Evolutionary conservation across 2,329 filamentous ascomycete species (phyloP).

Genomic region (Cylindrodendrum hubeiense): DNA sequence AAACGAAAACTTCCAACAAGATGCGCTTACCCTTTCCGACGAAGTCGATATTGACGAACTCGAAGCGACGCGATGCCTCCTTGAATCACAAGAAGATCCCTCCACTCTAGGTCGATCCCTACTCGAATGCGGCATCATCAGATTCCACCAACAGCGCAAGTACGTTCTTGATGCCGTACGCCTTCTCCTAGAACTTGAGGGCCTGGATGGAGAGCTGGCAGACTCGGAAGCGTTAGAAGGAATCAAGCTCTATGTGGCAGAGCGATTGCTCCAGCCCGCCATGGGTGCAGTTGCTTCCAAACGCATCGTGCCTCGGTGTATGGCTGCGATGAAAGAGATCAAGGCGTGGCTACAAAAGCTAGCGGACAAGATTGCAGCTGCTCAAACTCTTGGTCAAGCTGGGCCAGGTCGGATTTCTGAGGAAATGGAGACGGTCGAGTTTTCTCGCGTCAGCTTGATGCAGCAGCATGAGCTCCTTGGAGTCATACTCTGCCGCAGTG

Average conservation of each 20-base stretch:
- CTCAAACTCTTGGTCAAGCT: conserved; percentile 78
- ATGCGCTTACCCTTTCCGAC: conserved; percentile 84
- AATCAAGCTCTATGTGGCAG: conserved; percentile 51
- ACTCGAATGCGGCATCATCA: conserved; percentile 83
- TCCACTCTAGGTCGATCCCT: conserved; percentile 78
- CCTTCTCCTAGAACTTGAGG: conserved; percentile 78
- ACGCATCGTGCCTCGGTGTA: conserved; percentile 79
- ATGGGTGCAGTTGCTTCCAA: conserved; percentile 58
- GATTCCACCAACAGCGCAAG: conserved; percentile 88
- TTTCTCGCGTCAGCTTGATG: conserved; percentile 82
- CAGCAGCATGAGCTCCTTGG: conserved; percentile 92
- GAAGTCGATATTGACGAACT: conserved; percentile 92
- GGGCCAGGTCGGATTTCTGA: conserved; percentile 66
- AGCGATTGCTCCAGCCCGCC: conserved; percentile 48
- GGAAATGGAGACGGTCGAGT: conserved; percentile 81
- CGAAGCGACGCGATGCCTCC: conserved; percentile 81
- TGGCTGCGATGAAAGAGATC: conserved; percentile 81
- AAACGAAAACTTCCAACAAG: conserved; percentile 90
- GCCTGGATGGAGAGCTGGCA: conserved; percentile 65
- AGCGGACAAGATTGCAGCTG: conserved; percentile 80
- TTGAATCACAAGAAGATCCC: conserved; percentile 79
- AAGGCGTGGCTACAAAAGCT: conserved; percentile 82
- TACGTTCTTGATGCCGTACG: conserved; percentile 87
- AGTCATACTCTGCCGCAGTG: conserved; percentile 81
- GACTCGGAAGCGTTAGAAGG: conserved; percentile 48